Evolutionary conservation across 2,329 filamentous ascomycete genomes (phyloP).

Genomic region (Penicillium sp.): DNA sequence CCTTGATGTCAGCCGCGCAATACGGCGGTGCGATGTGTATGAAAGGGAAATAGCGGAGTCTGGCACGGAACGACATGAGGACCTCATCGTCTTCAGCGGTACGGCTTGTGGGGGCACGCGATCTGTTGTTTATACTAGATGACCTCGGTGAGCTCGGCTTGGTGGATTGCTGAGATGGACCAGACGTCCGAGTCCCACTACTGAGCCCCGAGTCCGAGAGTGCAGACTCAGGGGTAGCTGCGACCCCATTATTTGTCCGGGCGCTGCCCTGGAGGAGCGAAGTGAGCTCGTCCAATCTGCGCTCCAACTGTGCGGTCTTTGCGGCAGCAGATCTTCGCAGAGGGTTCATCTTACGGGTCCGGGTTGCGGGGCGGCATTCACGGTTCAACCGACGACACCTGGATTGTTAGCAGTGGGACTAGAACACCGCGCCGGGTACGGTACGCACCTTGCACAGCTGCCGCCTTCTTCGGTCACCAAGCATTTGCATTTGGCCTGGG

Average conservation of each 20-base stretch:
- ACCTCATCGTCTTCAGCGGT: conserved; percentile 1
- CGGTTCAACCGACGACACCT: conserved; percentile 48
- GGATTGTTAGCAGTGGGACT: background rate
- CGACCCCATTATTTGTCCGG: background rate
- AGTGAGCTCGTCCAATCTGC: conserved; percentile 26
- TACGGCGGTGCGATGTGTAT: conserved; percentile 12
- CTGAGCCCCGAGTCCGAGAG: background rate
- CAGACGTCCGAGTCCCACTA: background rate
- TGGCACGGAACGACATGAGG: conserved; percentile 8
- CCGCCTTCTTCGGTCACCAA: conserved; percentile 34
- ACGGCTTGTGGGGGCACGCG: background rate
- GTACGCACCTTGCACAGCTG: conserved; percentile 22
- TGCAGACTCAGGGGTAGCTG: background rate
- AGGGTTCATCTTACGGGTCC: conserved; percentile 30
- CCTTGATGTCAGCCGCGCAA: background rate
- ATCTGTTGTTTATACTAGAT: background rate
- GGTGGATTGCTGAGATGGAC: background rate
- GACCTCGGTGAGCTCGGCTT: background rate
- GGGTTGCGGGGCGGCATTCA: conserved; percentile 41
- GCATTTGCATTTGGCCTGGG: conserved; percentile 52
- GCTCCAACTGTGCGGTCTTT: conserved; percentile 24
- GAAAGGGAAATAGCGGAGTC: conserved; percentile 15
- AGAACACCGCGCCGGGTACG: background rate
- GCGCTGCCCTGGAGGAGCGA: conserved; percentile 20
- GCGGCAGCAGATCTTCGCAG: conserved; percentile 5